These are phyloP conservation scores for Penicillium sumatraense DNA, from an alignment of 2,329 filamentous ascomycete genomes.

Conservation along the genomic window DNA sequence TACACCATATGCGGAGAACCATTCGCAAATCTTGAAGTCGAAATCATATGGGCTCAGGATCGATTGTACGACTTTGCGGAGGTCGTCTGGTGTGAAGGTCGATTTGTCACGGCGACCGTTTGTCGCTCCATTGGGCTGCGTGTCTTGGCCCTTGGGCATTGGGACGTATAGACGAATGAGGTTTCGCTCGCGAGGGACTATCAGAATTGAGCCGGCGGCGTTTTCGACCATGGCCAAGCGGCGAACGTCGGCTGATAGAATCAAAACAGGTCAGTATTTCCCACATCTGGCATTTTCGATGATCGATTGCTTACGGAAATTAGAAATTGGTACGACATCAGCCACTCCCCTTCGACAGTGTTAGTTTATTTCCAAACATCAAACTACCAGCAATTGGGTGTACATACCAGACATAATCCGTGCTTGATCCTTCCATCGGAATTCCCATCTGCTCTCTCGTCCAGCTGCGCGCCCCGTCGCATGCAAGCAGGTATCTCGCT, in stretches of 20 bases:
- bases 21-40: not conserved
- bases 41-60: not conserved
- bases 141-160: conserved; percentile 3
- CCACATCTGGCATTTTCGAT: too few species aligned
- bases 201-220: conserved; percentile 19
- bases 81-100: not conserved
- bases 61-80: not conserved
- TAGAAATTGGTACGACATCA: conserved; percentile 13
- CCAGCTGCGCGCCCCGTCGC: conserved; percentile 22
- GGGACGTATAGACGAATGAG: conserved; percentile 23
- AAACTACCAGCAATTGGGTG: not conserved
- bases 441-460: conserved; percentile 8
- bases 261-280: not conserved
- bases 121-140: not conserved
- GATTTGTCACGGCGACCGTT: not conserved
- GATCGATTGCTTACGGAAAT: conserved; percentile 10
- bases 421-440: not conserved
- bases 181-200: conserved; percentile 20
- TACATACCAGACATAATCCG: not conserved
- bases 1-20: not conserved
- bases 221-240: not conserved
- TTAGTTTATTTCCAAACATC: not conserved
- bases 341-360: conserved; percentile 13
- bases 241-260: conserved; percentile 19
- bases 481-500: conserved; percentile 21